Base-by-base conservation (phyloP, 2,329 filamentous ascomycete species). In the Xylariaceae sp. region DNA sequence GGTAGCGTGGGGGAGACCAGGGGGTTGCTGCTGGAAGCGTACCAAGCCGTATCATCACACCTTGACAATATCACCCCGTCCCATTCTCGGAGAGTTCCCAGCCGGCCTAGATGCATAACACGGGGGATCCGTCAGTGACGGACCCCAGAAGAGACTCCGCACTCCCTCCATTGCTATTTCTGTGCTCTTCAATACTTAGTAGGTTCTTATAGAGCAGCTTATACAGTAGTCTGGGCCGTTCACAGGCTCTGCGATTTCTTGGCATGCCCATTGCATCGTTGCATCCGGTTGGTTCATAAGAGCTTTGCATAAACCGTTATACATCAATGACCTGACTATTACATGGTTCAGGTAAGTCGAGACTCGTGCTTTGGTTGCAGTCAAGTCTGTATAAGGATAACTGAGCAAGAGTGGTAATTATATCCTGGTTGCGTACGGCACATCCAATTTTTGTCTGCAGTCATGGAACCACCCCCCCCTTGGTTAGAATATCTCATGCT, bases 191-290 rank as follows among this genome's bases (percentile, higher is more conserved):
- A n/a, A n/a, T n/a, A n/a, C n/a, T n/a, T n/a, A n/a, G n/a, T n/a
- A n/a, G n/a, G n/a, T n/a, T n/a, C n/a, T n/a, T n/a, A n/a, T n/a
- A n/a, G n/a, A n/a, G n/a, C n/a, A n/a, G n/a, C n/a, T n/a, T n/a
- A n/a, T 28, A 21, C 19, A 32, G 32, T n/a, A 32, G 38, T 36
- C 40, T 43, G 23, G 40, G 17, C 31, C 29, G 32, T 24, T 18
- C 28, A 18, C n/a, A 15, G 31, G 21, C 18, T 13, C 27, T 32
- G 23, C 23, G 36, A 23, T 15, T 21, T 40, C 31, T 39, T 39
- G 36, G 36, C 36, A 11, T 43, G 16, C 36, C 28, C 21, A 32
- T 43, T 11, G 28, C 21, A 16, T 27, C 15, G 21, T 26, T 24
- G 24, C 31, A 13, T 24, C 19, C 33, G 23, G 29, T 18, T 34